Evolutionary conservation across 2,329 filamentous ascomycete genomes (phyloP), one percentile per base, ranked within the genome.

Genomic region (Juglanconis sp.): DNA sequence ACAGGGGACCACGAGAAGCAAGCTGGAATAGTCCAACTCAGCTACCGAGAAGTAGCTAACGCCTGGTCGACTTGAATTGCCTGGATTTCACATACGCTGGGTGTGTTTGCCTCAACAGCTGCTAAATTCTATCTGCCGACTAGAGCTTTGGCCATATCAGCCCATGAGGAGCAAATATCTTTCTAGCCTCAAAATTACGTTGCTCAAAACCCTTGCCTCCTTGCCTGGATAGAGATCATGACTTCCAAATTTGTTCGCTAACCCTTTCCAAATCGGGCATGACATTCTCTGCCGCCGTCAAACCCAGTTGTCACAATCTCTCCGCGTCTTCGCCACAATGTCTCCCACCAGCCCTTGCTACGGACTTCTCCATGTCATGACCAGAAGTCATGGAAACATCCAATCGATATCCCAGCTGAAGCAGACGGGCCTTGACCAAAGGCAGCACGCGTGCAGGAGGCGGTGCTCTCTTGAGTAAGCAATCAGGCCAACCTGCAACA

Each of bases 181-280:
- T 17, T 44, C 40, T 48, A 35, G 38, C 49, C 38, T 34, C 32
- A 49, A 34, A 24, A 48, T 48, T 40, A 48, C 31, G 42, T 40
- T 34, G 24, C 56, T 31, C 36, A 35, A 44, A 32, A 9, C 17
- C 32, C 15, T 42, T 36, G 17, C 53, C 32, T 36, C 46, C 24
- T 63, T 40, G 40, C 24, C 46, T 35, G 44, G 59, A 56, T 42
- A 31, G 7, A 51, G 59, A 67, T 65, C 62, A 51, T 44, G 50
- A 47, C 59, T 68, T 66, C 70, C 67, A 64, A 53, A 67, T 69
- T 63, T 60, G 66, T 68, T 71, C 67, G 71, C 71, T 74, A 71
- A 74, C 63, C 64, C 63, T 61, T 72, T 67, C 71, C 71, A 32
- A 64, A 71, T 70, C 51, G 64, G 68, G 67, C 48, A 38, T 60